Conservation (phyloP, 2,329 filamentous ascomycete species). For the Torrubiella hemipterigena region DNA sequence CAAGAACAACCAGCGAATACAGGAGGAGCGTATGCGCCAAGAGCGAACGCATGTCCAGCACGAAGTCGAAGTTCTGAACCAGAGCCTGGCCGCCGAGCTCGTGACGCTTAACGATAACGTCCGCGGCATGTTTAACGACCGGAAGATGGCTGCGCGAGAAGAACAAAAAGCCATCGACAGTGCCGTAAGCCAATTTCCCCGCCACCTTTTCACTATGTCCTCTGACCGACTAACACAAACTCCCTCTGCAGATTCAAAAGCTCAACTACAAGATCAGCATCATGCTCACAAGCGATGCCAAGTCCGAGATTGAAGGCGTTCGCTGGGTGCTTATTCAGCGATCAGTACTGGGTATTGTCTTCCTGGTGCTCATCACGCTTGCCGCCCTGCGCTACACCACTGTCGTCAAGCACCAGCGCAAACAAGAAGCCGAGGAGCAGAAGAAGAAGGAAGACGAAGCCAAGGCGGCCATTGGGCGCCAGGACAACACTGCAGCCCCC, state of each 20-base stretch:
- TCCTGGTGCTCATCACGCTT: slow-evolving; percentile 52
- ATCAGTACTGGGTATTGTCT: slow-evolving; percentile 51
- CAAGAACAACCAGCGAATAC: slow-evolving; percentile 60
- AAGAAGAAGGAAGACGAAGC: slow-evolving; percentile 30
- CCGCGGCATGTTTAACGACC: slow-evolving; percentile 93
- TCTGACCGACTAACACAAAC: slow-evolving; percentile 8
- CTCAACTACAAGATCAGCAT: slow-evolving; percentile 96
- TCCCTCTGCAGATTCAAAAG: slow-evolving; percentile 59
- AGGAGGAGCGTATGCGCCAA: slow-evolving; percentile 70
- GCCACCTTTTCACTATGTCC: background rate
- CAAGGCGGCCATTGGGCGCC: slow-evolving; percentile 10
- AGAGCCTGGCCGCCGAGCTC: slow-evolving; percentile 75
- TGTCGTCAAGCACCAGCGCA: slow-evolving; percentile 37
- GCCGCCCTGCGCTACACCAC: slow-evolving; percentile 48
- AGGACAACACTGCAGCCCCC: slow-evolving; percentile 20
- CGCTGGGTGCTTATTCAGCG: slow-evolving; percentile 69
- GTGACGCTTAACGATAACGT: slow-evolving; percentile 75
- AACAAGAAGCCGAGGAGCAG: slow-evolving; percentile 31
- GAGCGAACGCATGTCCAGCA: slow-evolving; percentile 82
- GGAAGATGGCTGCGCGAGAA: slow-evolving; percentile 82
- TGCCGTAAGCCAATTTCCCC: slow-evolving; percentile 39
- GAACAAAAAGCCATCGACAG: slow-evolving; percentile 79
- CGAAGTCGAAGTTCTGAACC: slow-evolving; percentile 84
- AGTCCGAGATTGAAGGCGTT: slow-evolving; percentile 82
- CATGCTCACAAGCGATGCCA: slow-evolving; percentile 75